Conservation (phyloP, 2,329 filamentous ascomycete genomes). For the Aureobasidium sp. region DNA sequence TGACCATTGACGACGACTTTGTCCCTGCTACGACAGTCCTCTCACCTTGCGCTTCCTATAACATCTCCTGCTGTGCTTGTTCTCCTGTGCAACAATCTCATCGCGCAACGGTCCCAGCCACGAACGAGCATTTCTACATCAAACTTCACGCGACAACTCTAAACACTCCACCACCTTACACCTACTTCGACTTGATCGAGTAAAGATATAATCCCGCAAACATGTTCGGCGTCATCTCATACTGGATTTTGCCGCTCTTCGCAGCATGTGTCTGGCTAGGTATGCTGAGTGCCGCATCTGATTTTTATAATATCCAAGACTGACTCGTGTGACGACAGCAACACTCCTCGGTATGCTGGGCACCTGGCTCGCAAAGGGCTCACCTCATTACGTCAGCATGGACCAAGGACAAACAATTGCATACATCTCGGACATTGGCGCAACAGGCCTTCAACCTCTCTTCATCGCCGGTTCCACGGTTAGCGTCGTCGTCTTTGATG, state of each 20-base stretch:
- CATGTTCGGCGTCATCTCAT: slow-evolving; percentile 41
- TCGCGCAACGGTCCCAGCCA: slow-evolving; percentile 7
- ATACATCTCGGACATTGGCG: slow-evolving; percentile 47
- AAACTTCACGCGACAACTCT: background rate
- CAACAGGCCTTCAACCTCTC: slow-evolving; percentile 59
- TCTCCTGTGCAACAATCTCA: background rate
- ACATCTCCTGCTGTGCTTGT: background rate
- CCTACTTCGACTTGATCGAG: background rate
- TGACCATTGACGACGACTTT: background rate
- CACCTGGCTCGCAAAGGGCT: slow-evolving; percentile 56
- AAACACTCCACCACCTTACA: background rate
- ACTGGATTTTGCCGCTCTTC: slow-evolving; percentile 60
- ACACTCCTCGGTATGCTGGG: slow-evolving; percentile 63
- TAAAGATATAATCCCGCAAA: slow-evolving; percentile 7
- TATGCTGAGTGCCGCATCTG: slow-evolving; percentile 16
- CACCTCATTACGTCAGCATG: slow-evolving; percentile 56
- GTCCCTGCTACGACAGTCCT: background rate
- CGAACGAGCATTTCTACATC: background rate
- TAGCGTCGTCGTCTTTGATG: slow-evolving; percentile 71
- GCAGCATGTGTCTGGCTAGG: slow-evolving; percentile 55
- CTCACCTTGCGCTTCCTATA: background rate
- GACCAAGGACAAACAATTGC: slow-evolving; percentile 50
- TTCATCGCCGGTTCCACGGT: slow-evolving; percentile 66
- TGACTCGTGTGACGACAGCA: slow-evolving; percentile 28
- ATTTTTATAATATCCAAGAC: background rate